Base-by-base conservation (phyloP, 177 flowering plant species). In the Vitis hybrid region DNA sequence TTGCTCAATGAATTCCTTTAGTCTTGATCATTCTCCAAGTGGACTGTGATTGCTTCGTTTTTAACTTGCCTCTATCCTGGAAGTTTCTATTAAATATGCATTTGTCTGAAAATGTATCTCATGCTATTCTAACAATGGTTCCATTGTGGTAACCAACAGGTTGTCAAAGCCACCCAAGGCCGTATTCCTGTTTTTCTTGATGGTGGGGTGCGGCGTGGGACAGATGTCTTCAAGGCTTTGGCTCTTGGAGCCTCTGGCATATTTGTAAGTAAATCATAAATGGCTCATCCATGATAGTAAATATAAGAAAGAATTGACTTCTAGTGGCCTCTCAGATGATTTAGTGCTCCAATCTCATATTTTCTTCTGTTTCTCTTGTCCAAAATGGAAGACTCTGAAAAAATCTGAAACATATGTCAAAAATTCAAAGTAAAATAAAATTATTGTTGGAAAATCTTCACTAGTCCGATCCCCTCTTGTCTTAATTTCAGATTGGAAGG, bases 181-280 rank as follows among this genome's bases (percentile, higher is more conserved):
- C 79, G 83, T 65, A 73, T 93, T 74, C 98, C 98, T 6, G 98
- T 91, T 45, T 89, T 91, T 65, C 76, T 91, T 60, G 97, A 93
- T 80, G 97, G 97, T 65, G 98, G 97, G 1, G 80, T 91, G 22
- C 88, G 97, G 2, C 89, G 97, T 74, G 98, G 98, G 60, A 93
- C 98, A 10, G 97, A 93, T 77, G 98, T 93, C 65, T 94, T 94
- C 76, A 94, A 94, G 72, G 95, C 95, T 65, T 77, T 94, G 83
- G 98, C 97, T 29, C 86, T 94, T 10, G 98, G 98, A 68, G 98
- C 97, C 8, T 78, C 98, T 39, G 97, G 98, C 61, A 77, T 94
- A 53, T 94, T 92, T 78, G 97, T 94, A 83, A 86, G 95, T 85
- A 56, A 39, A 39, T 39, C 45, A 39, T 39, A 39, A 39, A 39